A percentile compares a stretch with the other conserved stretches of the same genome.
These are phyloP conservation scores for Arthroderma uncinatum DNA, from an alignment of 2,329 filamentous ascomycete genomes.

Conservation along the genomic window DNA sequence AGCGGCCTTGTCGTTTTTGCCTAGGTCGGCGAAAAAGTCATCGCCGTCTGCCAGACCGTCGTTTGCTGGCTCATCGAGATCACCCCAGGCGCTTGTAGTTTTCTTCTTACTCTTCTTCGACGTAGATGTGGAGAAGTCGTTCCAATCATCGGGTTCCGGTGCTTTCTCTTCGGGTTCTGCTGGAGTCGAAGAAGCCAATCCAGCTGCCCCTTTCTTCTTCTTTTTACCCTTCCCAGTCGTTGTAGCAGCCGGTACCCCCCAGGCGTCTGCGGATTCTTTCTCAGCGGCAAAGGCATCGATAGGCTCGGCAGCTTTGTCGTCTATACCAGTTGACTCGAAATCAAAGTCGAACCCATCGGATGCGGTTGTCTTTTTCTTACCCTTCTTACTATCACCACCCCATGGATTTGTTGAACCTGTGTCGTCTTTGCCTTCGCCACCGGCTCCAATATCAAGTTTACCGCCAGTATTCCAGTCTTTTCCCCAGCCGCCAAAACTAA, in stretches of 20 bases:
- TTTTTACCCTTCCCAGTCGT: not conserved
- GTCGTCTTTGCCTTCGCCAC: not conserved
- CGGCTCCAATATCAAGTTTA: not conserved
- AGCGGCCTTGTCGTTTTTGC: slow-evolving; percentile 42
- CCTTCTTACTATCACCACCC: slow-evolving; percentile 31
- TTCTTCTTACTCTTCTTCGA: slow-evolving; percentile 44
- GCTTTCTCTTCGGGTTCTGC: slow-evolving; percentile 30
- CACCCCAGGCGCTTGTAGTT: not conserved
- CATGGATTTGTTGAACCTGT: slow-evolving; percentile 15
- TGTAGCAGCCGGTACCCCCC: not conserved
- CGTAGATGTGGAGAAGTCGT: slow-evolving; percentile 37
- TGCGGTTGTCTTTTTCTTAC: slow-evolving; percentile 13
- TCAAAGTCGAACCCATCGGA: not conserved
- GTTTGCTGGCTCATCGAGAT: not conserved
- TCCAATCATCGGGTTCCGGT: slow-evolving; percentile 29
- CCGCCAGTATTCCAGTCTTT: slow-evolving; percentile 45
- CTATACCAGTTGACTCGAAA: not conserved
- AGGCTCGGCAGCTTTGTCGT: not conserved
- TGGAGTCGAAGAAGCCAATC: not conserved
- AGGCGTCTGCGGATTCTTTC: not conserved
- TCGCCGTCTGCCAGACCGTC: slow-evolving; percentile 24
- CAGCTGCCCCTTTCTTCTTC: not conserved
- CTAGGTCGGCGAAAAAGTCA: slow-evolving; percentile 26
- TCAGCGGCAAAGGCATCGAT: not conserved
- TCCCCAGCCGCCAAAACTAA: slow-evolving; percentile 51